Percentiles rank a stretch among this genome's conserved stretches.
Conservation (phyloP, 2,329 filamentous ascomycete species). For the Mollisia scopiformis region DNA sequence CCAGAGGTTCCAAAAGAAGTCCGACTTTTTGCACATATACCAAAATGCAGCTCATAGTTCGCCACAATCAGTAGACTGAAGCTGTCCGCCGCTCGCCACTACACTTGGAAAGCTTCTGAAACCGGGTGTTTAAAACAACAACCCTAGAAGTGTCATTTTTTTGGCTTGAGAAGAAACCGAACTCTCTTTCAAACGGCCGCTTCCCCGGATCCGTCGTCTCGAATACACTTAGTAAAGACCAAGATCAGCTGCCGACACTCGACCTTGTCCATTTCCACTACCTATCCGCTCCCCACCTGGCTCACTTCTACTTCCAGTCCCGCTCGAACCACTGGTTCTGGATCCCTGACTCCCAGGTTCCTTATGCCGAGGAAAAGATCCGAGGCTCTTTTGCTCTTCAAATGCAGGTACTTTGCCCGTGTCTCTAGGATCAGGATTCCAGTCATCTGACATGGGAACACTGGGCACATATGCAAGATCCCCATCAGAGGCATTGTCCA, state of each 20-base stretch:
- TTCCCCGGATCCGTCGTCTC: neutral
- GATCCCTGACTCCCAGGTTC: neutral
- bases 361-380: conserved; percentile 4
- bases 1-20: neutral
- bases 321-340: neutral
- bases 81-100: no score
- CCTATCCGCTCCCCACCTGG: neutral
- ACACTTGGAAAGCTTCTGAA: no score
- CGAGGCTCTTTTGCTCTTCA: conserved; percentile 23
- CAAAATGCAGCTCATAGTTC: neutral
- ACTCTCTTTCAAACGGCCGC: neutral
- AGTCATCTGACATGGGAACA: conserved; percentile 17
- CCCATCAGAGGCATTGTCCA: conserved; percentile 25
- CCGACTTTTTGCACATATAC: neutral
- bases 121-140: no score
- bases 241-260: neutral
- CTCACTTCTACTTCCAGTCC: neutral
- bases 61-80: neutral
- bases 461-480: conserved; percentile 15
- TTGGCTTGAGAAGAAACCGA: neutral
- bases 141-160: no score
- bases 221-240: neutral
- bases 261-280: neutral
- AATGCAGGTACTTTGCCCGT: conserved; percentile 6
- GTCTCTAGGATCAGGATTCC: conserved; percentile 13